Evolutionary conservation across 2,329 filamentous ascomycete species (phyloP), one percentile per base, ranked within the genome.

Genomic region (Microcyclospora tardicrescens): DNA sequence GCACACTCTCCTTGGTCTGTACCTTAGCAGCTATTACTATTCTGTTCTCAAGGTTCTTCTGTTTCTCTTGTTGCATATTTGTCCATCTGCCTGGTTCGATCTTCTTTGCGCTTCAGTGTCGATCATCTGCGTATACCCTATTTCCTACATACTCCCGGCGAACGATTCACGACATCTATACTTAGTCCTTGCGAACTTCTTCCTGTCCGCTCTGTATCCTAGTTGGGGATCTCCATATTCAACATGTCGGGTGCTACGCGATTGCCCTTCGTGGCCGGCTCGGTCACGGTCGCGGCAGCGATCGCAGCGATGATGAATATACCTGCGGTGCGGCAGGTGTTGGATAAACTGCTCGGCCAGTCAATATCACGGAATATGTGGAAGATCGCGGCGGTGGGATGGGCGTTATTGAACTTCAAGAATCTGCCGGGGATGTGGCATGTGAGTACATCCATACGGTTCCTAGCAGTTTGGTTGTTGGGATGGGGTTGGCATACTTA

Each of bases 381-480:
- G 57, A 56, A 51, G 37, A 52, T 54, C 60, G 24, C 52, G 10
- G 45, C 47, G n/a, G 44, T 47, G 9, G 44, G 43, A 14, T 72
- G 81, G 40, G 65, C 74, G 10, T 35, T 79, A 6, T 50, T 73
- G 33, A 89, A 87, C 58, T 67, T 79, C 63, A 89, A 89, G 68
- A 81, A 72, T 43, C 54, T 86, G 43, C 83, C 83, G 0, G 69
- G 84, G 32, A 72, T 75, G 9, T 89, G 83, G 83, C 84, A 84
- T 49, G 78, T 83, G 70, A 16, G 41, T 43, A 16, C 19, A 24
- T 5, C 19, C 19, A 24, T n/a, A n/a, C n/a, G n/a, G n/a, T n/a
- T n/a, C n/a, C n/a, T n/a, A 24, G 19, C 8, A 4, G 4, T 24
- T 24, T 4, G 19, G 19, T 4, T 5, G 19, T 5, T 24, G 19